phyloP scores from a whole-genome alignment of 2,329 filamentous ascomycete genomes.

The Lecanoromycetidae sp. region DNA sequence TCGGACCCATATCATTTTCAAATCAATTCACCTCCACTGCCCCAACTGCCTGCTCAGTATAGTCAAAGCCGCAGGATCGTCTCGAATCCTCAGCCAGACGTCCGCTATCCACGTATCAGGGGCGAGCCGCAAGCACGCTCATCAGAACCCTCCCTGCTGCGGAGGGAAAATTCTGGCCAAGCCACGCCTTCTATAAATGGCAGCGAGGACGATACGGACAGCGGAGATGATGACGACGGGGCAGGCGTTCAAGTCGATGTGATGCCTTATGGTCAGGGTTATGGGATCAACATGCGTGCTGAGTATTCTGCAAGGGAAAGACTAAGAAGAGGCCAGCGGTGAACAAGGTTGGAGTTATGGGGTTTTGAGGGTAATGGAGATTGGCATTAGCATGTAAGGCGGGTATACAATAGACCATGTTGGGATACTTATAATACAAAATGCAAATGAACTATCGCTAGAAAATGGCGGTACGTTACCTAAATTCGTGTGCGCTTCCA shows the following conservation, averaged over 20 bases:
- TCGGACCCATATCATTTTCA: conserved; percentile 30
- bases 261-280: conserved; percentile 10
- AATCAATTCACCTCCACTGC: conserved; percentile 21
- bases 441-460: no score
- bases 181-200: conserved; percentile 18
- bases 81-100: conserved; percentile 21
- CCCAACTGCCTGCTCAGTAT: conserved; percentile 24
- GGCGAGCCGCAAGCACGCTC: conserved; percentile 4
- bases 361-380: not conserved
- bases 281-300: conserved; percentile 7
- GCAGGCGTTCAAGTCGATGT: conserved; percentile 24
- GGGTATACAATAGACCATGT: no score
- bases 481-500: no score
- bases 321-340: conserved; percentile 22
- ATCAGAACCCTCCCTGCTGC: conserved; percentile 7
- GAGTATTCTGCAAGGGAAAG: conserved; percentile 16
- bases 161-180: conserved; percentile 15
- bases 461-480: no score
- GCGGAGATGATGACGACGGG: conserved; percentile 23
- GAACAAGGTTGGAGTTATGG: conserved; percentile 9
- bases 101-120: conserved; percentile 15
- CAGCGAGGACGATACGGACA: conserved; percentile 19
- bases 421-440: no score
- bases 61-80: conserved; percentile 26
- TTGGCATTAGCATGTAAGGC: no score